Conservation (phyloP, 2,329 filamentous ascomycete species). For the Alternaria arbusti region DNA sequence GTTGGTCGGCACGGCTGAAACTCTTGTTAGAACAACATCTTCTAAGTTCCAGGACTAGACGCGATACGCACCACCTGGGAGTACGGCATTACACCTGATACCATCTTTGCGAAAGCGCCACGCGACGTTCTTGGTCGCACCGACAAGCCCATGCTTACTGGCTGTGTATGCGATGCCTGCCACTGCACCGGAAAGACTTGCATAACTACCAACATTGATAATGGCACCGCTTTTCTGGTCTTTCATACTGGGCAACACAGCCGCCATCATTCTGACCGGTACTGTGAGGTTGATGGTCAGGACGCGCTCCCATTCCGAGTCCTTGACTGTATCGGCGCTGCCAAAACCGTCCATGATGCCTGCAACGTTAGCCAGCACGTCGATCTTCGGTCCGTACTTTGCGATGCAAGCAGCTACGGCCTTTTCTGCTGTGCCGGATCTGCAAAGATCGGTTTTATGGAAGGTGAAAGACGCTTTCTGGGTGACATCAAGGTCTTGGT, state of each 20-base stretch:
- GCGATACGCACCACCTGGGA: slow-evolving; percentile 45
- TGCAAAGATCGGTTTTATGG: slow-evolving; percentile 24
- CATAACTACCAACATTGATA: slow-evolving; percentile 48
- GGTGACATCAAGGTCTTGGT: not conserved
- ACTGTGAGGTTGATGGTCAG: slow-evolving; percentile 53
- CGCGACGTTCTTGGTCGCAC: slow-evolving; percentile 57
- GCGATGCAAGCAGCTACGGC: slow-evolving; percentile 22
- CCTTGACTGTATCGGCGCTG: slow-evolving; percentile 47
- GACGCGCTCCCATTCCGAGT: slow-evolving; percentile 51
- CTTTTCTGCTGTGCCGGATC: slow-evolving; percentile 16
- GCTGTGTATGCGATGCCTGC: slow-evolving; percentile 56
- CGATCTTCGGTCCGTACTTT: slow-evolving; percentile 29
- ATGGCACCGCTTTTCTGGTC: slow-evolving; percentile 49
- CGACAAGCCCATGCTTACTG: slow-evolving; percentile 54
- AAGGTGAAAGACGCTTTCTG: slow-evolving; percentile 17
- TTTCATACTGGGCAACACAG: slow-evolving; percentile 53
- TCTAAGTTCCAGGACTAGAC: not conserved
- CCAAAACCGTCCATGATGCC: slow-evolving; percentile 52
- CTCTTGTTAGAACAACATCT: not conserved
- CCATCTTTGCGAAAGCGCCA: slow-evolving; percentile 55
- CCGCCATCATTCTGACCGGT: slow-evolving; percentile 54
- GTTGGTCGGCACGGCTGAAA: slow-evolving; percentile 19
- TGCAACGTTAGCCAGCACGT: slow-evolving; percentile 55
- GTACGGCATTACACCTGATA: slow-evolving; percentile 56
- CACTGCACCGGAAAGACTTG: slow-evolving; percentile 46